Evolutionary conservation across 495 filamentous ascomycete species (phyloP).

Genomic region (Trichoderma asperelloides): DNA sequence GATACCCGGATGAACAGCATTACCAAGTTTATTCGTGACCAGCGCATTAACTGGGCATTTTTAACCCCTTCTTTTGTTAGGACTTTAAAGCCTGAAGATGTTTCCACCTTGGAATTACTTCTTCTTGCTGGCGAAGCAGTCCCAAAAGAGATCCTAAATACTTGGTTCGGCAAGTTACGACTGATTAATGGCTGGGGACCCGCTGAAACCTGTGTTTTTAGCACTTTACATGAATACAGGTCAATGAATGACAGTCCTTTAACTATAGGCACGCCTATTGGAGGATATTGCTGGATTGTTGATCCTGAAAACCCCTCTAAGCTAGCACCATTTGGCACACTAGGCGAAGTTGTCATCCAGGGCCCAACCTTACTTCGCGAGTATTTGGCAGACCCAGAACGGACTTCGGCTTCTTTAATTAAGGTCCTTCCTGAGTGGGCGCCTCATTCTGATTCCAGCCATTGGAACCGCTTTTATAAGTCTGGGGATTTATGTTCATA

Average conservation of each 20-base stretch:
- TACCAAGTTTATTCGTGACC: constrained; percentile 30
- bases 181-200: constrained; percentile 12
- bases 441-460: constrained; percentile 17
- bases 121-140: background rate
- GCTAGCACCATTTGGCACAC: constrained; percentile 35
- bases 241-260: constrained; percentile 20
- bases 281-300: constrained; percentile 39
- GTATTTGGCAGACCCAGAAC: constrained; percentile 15
- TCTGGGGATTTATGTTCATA: constrained; percentile 24
- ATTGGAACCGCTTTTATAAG: constrained; percentile 22
- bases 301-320: constrained; percentile 38
- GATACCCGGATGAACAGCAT: constrained; percentile 31
- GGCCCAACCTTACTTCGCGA: constrained; percentile 41
- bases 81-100: constrained; percentile 26
- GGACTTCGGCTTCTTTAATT: constrained; percentile 13
- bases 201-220: constrained; percentile 11
- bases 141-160: background rate
- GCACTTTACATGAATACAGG: constrained; percentile 19
- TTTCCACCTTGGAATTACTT: constrained; percentile 15
- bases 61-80: constrained; percentile 36
- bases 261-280: constrained; percentile 34
- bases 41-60: constrained; percentile 41
- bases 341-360: constrained; percentile 45
- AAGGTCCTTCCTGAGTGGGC: background rate
- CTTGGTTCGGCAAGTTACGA: constrained; percentile 16